Evolutionary conservation across 1,284 basidiomycete genomes (phyloP).

Genomic region (Sanguinoderma infundibulare): DNA sequence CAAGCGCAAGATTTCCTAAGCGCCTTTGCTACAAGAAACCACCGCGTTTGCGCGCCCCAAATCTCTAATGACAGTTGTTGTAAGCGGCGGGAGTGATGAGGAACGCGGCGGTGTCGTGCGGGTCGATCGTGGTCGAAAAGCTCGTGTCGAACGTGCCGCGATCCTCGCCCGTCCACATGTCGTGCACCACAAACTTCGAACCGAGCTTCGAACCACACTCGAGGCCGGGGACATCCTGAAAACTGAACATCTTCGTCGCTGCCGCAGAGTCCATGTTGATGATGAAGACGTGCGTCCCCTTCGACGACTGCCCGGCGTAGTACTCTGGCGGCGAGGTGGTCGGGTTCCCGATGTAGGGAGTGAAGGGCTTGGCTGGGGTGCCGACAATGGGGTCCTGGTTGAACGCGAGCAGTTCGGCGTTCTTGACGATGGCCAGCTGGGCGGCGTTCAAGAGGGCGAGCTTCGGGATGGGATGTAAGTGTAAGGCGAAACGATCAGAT

Average conservation of each 20-base stretch:
- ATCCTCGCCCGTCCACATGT: constrained; percentile 57
- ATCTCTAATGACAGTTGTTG: too few relatives aligned
- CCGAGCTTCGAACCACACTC: constrained; percentile 38
- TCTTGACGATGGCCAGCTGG: constrained; percentile 53
- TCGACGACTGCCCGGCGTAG: constrained; percentile 51
- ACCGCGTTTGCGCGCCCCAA: too few relatives aligned
- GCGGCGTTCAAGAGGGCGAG: constrained; percentile 43
- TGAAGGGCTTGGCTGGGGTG: constrained; percentile 52
- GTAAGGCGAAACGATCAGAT: neutral
- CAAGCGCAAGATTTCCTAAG: too few relatives aligned
- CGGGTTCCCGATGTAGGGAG: constrained; percentile 40
- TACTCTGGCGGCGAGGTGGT: constrained; percentile 53
- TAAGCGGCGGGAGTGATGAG: constrained; percentile 6
- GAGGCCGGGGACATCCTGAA: constrained; percentile 50
- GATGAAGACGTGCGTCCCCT: constrained; percentile 57
- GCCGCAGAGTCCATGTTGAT: constrained; percentile 49
- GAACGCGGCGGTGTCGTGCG: constrained; percentile 55
- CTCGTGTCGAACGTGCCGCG: constrained; percentile 46
- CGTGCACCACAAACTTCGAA: constrained; percentile 53
- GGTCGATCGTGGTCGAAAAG: constrained; percentile 44
- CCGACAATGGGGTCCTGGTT: constrained; percentile 53
- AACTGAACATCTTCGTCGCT: constrained; percentile 49
- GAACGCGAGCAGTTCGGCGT: constrained; percentile 57
- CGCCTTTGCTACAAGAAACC: too few relatives aligned
- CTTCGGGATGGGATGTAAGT: constrained; percentile 33